Evolutionary conservation across 768 basidiomycete genomes (phyloP), one percentile per base, ranked within the genome.

Genomic region (Tremella yokohamensis): DNA sequence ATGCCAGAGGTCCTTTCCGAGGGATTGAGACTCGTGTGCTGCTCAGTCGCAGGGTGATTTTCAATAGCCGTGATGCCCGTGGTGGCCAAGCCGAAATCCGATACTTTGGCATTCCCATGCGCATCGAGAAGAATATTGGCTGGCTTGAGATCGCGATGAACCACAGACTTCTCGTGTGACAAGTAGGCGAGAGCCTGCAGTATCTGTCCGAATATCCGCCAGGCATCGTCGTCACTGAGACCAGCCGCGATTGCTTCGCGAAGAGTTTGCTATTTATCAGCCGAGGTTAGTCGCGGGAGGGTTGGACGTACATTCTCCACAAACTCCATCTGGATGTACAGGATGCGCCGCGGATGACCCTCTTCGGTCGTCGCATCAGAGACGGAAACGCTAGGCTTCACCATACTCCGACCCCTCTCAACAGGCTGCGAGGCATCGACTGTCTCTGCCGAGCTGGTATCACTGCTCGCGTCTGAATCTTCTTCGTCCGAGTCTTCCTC

Each of bases 271-370:
- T 87, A 47, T n/a, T 9, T 18, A 40, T 34, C 48, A 48, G 40
- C 16, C 20, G 22, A 9, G 22, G 15, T 29, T 56, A 29, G 51
- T 19, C 22, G 37, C 42, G 13, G 38, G 51, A 7, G 44, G 19
- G 37, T 7, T 37, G 18, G 51, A 42, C 61, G 16, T 20, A 63
- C 66, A 56, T 76, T 76, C 54, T 76, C 74, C 6, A 76, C 74
- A 40, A 60, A 68, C 67, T 62, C 89, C 92, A 97, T 97, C 75
- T 94, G 90, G 53, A 97, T 97, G 70, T 94, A 97, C 18, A 96
- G 78, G 8, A 87, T 90, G 58, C 88, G 66, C 45, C 67, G 58
- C 12, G 65, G 62, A 13, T 26, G 54, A 2, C 52, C 59, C 34
- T 66, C 64, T 22, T 66, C 64, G 3, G 60, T 63, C 2, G 66